phyloP scores from a whole-genome alignment of 148 eudicot genomes.

The Nyssa sinensis region DNA sequence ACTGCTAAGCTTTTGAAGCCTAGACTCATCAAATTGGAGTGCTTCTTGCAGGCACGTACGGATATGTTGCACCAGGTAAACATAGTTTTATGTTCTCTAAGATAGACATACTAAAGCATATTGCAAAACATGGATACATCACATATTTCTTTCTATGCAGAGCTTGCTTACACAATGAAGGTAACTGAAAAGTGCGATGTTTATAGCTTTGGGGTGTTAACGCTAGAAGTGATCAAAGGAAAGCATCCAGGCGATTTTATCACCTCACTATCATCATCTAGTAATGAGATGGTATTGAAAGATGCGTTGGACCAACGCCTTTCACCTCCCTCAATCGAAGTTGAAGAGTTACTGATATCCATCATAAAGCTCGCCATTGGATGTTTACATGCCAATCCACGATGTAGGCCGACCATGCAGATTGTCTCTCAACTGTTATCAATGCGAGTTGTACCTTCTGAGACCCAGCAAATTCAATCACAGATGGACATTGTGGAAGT shows the following conservation, averaged over 20 bases:
- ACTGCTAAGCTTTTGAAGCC: not conserved
- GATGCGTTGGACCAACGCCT: too few relatives aligned
- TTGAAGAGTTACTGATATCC: too few relatives aligned
- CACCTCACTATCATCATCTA: constrained; percentile 13
- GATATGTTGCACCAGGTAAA: constrained; percentile 1
- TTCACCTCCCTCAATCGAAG: too few relatives aligned
- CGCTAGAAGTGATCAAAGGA: constrained; percentile 34
- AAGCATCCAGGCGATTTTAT: constrained; percentile 38
- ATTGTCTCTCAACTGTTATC: too few relatives aligned
- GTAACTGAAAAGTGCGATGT: constrained; percentile 38
- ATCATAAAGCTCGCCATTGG: too few relatives aligned
- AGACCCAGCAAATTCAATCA: too few relatives aligned
- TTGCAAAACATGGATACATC: not conserved
- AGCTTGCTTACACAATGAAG: constrained; percentile 39
- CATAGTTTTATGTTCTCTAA: too few relatives aligned
- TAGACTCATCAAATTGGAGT: not conserved
- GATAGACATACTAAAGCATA: too few relatives aligned
- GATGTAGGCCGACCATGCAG: too few relatives aligned
- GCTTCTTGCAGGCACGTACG: not conserved
- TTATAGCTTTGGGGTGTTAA: constrained; percentile 45
- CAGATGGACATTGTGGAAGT: too few relatives aligned
- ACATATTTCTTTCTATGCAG: constrained; percentile 16
- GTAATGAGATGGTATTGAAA: not conserved
- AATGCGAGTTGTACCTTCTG: too few relatives aligned
- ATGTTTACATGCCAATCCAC: too few relatives aligned